Evolutionary conservation across 371 early-diverging fungal species (phyloP), one percentile per base, ranked within the genome.

Genomic region (Lichtheimia corymbifera): DNA sequence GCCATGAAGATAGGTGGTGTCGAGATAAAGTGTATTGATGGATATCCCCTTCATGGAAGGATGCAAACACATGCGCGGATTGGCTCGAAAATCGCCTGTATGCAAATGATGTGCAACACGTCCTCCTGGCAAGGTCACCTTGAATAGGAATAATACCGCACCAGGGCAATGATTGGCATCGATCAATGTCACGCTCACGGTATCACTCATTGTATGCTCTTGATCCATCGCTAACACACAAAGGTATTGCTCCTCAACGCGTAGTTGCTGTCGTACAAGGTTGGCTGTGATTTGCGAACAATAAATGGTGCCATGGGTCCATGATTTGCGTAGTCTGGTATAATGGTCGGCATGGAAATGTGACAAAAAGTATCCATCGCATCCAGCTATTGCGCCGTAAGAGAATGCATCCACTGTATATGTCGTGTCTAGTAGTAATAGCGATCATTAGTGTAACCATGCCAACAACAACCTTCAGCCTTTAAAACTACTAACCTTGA

Each of bases 131-230:
- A 41, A 47, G 2, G 56, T 83, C 1, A 89, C 66, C 44, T 91
- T 85, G 68, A 97, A 96, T 57, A 94, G 70, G 59, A 97, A 85
- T 4, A 98, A 62, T 0, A 86, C 96, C 0, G 97, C 89, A 15
- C 97, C 97, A 1, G 98, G 97, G 64, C 98, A 98, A 66, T 96
- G 97, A 64, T 95, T 94, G 5, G 96, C 96, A 60, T 96, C 98
- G 28, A 96, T 85, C n/a, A 95, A 66, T 0, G 88, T 86, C 2
- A 97, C 95, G 0, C 67, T 68, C 7, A 89, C 79, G 9, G 59
- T 55, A 0, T 42, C 53, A 5, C 67, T 62, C 11, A 72, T 47
- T 9, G 58, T 57, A 12, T 54, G 56, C 2, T 68, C 75, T 22
- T 77, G 74, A 62, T 95, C 79, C 88, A 97, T 81, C 1, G 95